Percentiles rank a stretch among this genome's conserved stretches.
Evolutionary conservation across 192 early-diverging fungal species (phyloP).

Genomic region (Backusella sp.): DNA sequence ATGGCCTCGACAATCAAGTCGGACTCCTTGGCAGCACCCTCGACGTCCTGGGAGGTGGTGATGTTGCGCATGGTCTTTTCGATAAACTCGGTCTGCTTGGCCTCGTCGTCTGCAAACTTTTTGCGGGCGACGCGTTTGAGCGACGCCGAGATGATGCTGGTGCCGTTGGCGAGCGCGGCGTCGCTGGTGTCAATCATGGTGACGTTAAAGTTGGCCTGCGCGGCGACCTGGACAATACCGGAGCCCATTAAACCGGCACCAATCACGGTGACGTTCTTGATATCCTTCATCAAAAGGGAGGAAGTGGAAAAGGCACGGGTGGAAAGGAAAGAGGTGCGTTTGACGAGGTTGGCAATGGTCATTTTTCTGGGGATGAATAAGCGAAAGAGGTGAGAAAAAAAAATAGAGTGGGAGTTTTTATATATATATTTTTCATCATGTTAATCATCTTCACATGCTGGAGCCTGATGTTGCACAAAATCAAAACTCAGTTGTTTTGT

Average conservation of each 20-base stretch:
- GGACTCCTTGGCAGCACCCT: constrained; percentile 55
- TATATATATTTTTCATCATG: neutral
- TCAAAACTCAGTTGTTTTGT: neutral
- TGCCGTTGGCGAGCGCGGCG: constrained; percentile 73
- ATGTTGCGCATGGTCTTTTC: constrained; percentile 71
- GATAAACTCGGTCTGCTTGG: constrained; percentile 61
- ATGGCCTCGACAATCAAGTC: constrained; percentile 95
- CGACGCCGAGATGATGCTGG: constrained; percentile 81
- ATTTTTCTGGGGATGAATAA: neutral
- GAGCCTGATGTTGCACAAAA: neutral
- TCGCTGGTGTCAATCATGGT: constrained; percentile 84
- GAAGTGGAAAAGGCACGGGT: constrained; percentile 24
- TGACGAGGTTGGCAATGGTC: neutral
- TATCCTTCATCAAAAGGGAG: constrained; percentile 37
- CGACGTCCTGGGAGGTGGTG: constrained; percentile 61
- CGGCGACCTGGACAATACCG: constrained; percentile 88
- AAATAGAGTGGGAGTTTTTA: neutral
- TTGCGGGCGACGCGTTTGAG: constrained; percentile 88
- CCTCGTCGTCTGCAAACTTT: constrained; percentile 73
- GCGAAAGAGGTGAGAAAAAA: neutral
- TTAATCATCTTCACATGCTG: neutral
- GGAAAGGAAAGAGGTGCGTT: neutral
- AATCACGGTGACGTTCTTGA: constrained; percentile 77
- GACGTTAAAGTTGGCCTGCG: constrained; percentile 75
- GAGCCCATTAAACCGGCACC: constrained; percentile 90